Percentiles rank a stretch among this genome's conserved stretches.
Evolutionary conservation across 2,329 filamentous ascomycete genomes (phyloP).

Genomic region (Aspergillus fijiensis): DNA sequence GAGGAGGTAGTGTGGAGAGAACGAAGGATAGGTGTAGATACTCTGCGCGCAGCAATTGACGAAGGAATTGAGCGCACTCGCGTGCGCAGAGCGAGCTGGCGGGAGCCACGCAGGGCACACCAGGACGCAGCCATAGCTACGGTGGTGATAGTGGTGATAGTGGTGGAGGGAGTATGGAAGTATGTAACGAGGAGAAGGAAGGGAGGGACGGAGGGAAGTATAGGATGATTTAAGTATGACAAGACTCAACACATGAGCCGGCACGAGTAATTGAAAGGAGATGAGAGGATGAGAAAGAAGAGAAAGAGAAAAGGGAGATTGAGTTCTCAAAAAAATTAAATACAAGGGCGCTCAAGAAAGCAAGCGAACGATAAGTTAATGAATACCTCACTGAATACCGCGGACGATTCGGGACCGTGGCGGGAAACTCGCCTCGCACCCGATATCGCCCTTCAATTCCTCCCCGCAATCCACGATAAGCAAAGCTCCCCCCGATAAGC

Average conservation of each 20-base stretch:
- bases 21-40: constrained; percentile 31
- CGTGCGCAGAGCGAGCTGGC: constrained; percentile 37
- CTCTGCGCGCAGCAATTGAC: constrained; percentile 25
- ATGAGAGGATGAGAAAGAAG: not conserved
- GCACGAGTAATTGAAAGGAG: not conserved
- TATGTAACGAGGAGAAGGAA: not conserved
- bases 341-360: not conserved
- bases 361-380: constrained; percentile 3
- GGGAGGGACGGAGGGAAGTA: not conserved
- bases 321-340: constrained; percentile 7
- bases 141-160: constrained; percentile 6
- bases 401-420: constrained; percentile 14
- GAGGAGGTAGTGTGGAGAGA: constrained; percentile 28
- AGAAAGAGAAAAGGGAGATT: constrained; percentile 5
- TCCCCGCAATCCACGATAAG: constrained; percentile 7
- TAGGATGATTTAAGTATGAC: constrained; percentile 1
- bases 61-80: constrained; percentile 22
- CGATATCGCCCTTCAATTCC: constrained; percentile 8
- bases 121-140: constrained; percentile 34
- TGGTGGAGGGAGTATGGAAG: not conserved
- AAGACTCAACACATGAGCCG: constrained; percentile 5
- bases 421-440: constrained; percentile 19
- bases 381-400: constrained; percentile 15
- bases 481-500: constrained; percentile 8
- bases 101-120: constrained; percentile 37